Base-by-base conservation (phyloP, 495 filamentous ascomycete species). In the Neurospora sp. region DNA sequence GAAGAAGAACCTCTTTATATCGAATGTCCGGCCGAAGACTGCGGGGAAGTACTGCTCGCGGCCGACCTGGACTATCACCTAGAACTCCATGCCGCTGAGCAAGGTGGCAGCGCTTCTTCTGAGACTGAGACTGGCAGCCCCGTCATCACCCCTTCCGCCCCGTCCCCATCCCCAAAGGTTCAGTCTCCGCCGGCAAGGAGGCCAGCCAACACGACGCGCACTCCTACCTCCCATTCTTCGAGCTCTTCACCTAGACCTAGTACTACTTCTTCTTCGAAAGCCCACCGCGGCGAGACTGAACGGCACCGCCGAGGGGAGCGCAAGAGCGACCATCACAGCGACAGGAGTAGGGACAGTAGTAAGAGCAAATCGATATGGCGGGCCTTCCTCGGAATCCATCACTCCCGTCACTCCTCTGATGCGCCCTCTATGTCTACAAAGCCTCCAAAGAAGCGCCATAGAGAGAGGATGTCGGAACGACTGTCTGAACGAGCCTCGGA, bases 21-120 rank as follows among this genome's bases (percentile, higher is more conserved):
- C 54, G 84, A 90, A 70, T 97, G 95, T 76, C 89, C 91, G 1
- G 83, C 88, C 10, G 85, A 89, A 14, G 88, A 87, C n/a, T 97
- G 93, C 80, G 91, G 90, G 27, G 92, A 97, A 77, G 79, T 85
- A 20, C 81, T 95, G 62, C 82, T 87, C 39, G 79, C 87, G 16
- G 78, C 82, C 3, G 89, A 93, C 74, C 80, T 96, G 41, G 87
- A 91, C 35, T 88, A 86, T 41, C 94, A 96, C 79, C 81, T 94
- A 44, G 91, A 94, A 78, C 82, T 94, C 70, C 94, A 97, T 81
- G 78, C 83, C 14, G 81, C 86, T 71, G 88, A 87, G 23, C 87
- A 88, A 69, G 79, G 75, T 12, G 46, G 35, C 38, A 31, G 39
- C 39, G 39, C 73, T 71, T 31, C 18, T 54, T 39, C 70, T 5